phyloP scores from a whole-genome alignment of 805 yeast genomes.

The Ogataea sp. region DNA sequence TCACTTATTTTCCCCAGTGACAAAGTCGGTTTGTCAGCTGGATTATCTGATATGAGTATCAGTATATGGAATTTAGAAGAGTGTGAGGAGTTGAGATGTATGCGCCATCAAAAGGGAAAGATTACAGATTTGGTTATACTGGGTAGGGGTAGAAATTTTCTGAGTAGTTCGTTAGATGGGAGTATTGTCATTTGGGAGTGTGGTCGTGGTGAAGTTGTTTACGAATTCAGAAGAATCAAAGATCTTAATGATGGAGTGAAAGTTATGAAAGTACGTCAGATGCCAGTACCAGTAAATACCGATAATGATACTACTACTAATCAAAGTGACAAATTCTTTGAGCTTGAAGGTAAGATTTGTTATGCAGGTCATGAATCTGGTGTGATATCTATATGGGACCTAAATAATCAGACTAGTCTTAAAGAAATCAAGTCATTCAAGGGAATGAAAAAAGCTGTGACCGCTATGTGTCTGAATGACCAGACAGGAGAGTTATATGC shows the following conservation, averaged over 20 bases:
- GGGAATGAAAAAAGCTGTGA: slow-evolving; percentile 6
- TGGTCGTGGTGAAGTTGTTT: slow-evolving; percentile 40
- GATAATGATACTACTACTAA: background rate
- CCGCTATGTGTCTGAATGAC: slow-evolving; percentile 4
- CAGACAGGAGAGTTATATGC: slow-evolving; percentile 4
- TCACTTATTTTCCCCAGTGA: slow-evolving; percentile 55
- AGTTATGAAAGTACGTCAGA: slow-evolving; percentile 7
- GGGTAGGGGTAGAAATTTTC: slow-evolving; percentile 61
- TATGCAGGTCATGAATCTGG: slow-evolving; percentile 38
- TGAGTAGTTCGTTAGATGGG: slow-evolving; percentile 50
- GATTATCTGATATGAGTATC: slow-evolving; percentile 45
- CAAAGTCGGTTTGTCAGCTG: slow-evolving; percentile 49
- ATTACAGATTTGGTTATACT: slow-evolving; percentile 44
- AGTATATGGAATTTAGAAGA: slow-evolving; percentile 52
- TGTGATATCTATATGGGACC: slow-evolving; percentile 33
- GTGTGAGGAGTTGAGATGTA: slow-evolving; percentile 41
- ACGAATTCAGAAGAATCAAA: slow-evolving; percentile 29
- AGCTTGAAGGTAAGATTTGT: slow-evolving; percentile 34
- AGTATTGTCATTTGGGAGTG: slow-evolving; percentile 62
- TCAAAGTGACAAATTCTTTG: slow-evolving; percentile 30
- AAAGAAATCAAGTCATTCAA: slow-evolving; percentile 14
- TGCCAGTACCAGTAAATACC: background rate
- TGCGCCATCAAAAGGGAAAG: slow-evolving; percentile 39
- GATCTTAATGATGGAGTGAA: slow-evolving; percentile 29
- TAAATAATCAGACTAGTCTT: slow-evolving; percentile 15